Evolutionary conservation across 495 filamentous ascomycete species (phyloP).

Genomic region (Neurospora sp.): DNA sequence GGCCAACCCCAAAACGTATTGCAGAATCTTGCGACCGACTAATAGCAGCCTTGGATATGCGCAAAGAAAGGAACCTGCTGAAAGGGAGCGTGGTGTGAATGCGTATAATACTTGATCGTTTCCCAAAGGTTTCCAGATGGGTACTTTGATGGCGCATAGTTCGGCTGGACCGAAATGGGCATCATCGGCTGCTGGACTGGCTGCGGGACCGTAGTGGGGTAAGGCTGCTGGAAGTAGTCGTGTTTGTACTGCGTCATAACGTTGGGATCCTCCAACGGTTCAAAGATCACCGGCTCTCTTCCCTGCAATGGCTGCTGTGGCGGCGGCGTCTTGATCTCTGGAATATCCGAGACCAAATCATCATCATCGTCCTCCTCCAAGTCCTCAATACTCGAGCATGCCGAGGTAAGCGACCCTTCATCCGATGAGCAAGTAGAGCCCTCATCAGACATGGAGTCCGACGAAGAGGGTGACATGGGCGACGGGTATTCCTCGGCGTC

Average conservation of each 20-base stretch:
- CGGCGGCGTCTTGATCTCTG: constrained; percentile 31
- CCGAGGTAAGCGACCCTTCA: constrained; percentile 35
- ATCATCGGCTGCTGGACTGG: constrained; percentile 14
- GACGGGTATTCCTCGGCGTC: constrained; percentile 31
- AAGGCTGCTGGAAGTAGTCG: constrained; percentile 32
- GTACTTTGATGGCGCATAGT: constrained; percentile 28
- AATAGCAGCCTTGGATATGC: constrained; percentile 41
- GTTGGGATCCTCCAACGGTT: constrained; percentile 27
- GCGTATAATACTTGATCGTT: constrained; percentile 30
- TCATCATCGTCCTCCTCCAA: constrained; percentile 27
- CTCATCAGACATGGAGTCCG: constrained; percentile 29
- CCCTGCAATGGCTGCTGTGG: constrained; percentile 18
- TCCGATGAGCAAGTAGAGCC: constrained; percentile 39
- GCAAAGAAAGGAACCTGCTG: constrained; percentile 38
- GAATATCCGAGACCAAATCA: constrained; percentile 30
- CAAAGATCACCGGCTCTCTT: constrained; percentile 26
- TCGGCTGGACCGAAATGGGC: constrained; percentile 13
- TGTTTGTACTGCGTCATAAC: constrained; percentile 25
- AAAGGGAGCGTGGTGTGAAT: constrained; percentile 28
- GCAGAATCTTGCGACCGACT: constrained; percentile 5
- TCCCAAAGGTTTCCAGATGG: constrained; percentile 33
- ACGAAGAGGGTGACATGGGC: constrained; percentile 31
- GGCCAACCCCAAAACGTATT: neutral
- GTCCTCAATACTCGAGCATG: constrained; percentile 36
- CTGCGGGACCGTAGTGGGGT: constrained; percentile 13